Percentiles rank a stretch among this genome's conserved stretches.
Conservation (phyloP, 306 rosid species). For the Cicer chorassanicum region DNA sequence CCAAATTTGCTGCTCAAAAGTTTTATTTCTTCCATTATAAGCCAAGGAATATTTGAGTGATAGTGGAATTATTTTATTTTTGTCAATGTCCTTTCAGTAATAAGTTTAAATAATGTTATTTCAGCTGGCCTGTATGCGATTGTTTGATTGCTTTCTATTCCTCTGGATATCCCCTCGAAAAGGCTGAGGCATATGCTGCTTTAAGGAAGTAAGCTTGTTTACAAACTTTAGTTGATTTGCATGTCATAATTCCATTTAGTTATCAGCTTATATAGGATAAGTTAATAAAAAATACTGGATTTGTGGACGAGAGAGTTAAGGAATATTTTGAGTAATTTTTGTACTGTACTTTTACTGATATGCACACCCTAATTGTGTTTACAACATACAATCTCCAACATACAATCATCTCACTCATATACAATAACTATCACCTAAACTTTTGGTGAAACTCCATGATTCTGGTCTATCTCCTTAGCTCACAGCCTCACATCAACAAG, state of each 20-base stretch:
- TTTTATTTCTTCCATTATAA: constrained; percentile 21
- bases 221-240: constrained; percentile 40
- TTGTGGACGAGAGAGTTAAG: background rate
- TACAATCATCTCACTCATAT: background rate
- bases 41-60: constrained; percentile 5
- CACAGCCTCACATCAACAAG: background rate
- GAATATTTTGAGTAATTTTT: background rate
- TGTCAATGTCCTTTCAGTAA: constrained; percentile 21
- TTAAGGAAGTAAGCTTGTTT: constrained; percentile 83
- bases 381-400: background rate
- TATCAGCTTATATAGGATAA: constrained; percentile 20
- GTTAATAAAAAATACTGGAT: constrained; percentile 20
- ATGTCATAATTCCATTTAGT: constrained; percentile 25
- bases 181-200: constrained; percentile 93
- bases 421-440: background rate
- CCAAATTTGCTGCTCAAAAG: constrained; percentile 13
- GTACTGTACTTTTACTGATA: background rate
- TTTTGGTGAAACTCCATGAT: background rate
- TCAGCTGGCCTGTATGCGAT: constrained; percentile 97
- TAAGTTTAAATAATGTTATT: constrained; percentile 46
- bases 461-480: background rate
- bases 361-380: background rate
- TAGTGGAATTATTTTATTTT: constrained; percentile 29
- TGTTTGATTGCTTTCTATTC: constrained; percentile 97
- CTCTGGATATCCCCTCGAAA: constrained; percentile 86